Percentiles rank a stretch among this genome's conserved stretches.
These are phyloP conservation scores for Talaromyces wortmannii DNA, from an alignment of 495 filamentous ascomycete species.

Conservation along the genomic window DNA sequence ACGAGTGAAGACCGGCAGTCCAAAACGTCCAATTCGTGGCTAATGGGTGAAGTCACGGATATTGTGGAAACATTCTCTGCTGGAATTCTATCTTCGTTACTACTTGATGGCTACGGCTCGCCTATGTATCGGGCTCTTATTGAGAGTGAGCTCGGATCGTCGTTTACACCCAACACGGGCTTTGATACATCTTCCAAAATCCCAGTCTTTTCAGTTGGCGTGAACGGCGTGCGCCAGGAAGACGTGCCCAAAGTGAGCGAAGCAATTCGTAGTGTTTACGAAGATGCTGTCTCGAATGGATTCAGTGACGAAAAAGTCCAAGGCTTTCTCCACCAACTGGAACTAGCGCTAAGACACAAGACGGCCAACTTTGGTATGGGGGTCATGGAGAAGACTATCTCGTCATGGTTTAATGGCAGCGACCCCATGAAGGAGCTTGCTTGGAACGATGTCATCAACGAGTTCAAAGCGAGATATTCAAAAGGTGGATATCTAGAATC, in stretches of 20 bases:
- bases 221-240: slow-evolving; percentile 75
- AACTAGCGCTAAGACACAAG: slow-evolving; percentile 87
- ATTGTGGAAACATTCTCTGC: slow-evolving; percentile 82
- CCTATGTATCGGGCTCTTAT: slow-evolving; percentile 88
- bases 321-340: slow-evolving; percentile 87
- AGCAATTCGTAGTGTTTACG: slow-evolving; percentile 61
- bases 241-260: slow-evolving; percentile 72
- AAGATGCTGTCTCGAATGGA: slow-evolving; percentile 57
- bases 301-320: slow-evolving; percentile 88
- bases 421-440: slow-evolving; percentile 86
- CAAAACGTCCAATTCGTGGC: slow-evolving; percentile 91
- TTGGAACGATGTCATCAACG: slow-evolving; percentile 79
- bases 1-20: slow-evolving; percentile 78
- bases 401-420: slow-evolving; percentile 89
- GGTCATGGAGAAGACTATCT: slow-evolving; percentile 78
- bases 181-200: slow-evolving; percentile 70
- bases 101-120: slow-evolving; percentile 91
- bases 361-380: slow-evolving; percentile 90
- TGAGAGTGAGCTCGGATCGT: slow-evolving; percentile 82
- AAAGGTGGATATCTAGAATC: slow-evolving; percentile 75
- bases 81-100: slow-evolving; percentile 68
- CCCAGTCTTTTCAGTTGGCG: slow-evolving; percentile 82
- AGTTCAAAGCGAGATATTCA: slow-evolving; percentile 67
- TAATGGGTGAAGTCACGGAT: slow-evolving; percentile 75
- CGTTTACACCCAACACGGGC: slow-evolving; percentile 91